Percentiles rank a stretch among this genome's conserved stretches.
phyloP scores from a whole-genome alignment of 768 basidiomycete genomes.

The Naematelia encephala region DNA sequence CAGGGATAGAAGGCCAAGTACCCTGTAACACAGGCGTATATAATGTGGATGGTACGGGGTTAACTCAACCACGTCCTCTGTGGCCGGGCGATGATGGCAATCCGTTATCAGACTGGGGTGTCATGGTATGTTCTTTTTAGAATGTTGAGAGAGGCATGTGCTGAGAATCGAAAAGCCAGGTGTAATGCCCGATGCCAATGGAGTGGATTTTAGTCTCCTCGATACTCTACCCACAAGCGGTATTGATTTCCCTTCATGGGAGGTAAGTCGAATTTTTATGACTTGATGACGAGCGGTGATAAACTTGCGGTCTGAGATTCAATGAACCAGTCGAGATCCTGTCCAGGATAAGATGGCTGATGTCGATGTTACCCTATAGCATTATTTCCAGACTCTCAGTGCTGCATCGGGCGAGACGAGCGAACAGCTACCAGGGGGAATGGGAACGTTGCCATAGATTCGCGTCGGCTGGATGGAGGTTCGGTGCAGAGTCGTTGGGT shows the following conservation, averaged over 20 bases:
- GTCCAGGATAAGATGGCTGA: not conserved
- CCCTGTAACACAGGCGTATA: not conserved
- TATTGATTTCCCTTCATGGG: slow-evolving; percentile 42
- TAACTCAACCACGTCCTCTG: not conserved
- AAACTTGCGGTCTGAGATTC: no score
- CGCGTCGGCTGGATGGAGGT: not conserved
- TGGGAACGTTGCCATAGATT: not conserved
- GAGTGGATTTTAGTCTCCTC: slow-evolving; percentile 32
- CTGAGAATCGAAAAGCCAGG: not conserved
- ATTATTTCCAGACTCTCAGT: not conserved
- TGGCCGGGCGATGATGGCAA: not conserved
- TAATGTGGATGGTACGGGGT: not conserved
- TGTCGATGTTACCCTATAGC: not conserved
- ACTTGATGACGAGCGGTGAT: no score
- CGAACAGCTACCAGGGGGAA: not conserved
- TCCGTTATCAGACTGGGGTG: not conserved
- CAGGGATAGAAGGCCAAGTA: not conserved
- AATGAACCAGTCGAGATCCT: no score
- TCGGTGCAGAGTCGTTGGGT: no score
- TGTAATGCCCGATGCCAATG: slow-evolving; percentile 10
- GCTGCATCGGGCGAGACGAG: not conserved
- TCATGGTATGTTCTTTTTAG: not conserved
- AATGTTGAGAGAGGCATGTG: not conserved
- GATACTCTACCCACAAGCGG: slow-evolving; percentile 38
- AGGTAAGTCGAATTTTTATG: no score